phyloP scores from a whole-genome alignment of 306 rosid genomes.

The Astragalus glycyphyllos region DNA sequence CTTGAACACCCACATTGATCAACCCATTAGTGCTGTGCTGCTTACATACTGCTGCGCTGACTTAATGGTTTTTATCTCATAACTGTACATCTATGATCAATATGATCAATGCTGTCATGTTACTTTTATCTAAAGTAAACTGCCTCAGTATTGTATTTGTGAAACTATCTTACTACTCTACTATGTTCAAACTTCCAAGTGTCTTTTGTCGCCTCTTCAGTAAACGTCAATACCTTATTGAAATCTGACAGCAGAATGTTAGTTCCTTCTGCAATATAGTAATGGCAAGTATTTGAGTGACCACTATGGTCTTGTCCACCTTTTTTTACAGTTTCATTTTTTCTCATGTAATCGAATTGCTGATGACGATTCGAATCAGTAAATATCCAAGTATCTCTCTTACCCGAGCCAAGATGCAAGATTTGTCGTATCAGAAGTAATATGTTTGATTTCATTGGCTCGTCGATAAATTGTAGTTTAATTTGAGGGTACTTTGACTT shows the following conservation, averaged over 20 bases:
- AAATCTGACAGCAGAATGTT: slow-evolving; percentile 23
- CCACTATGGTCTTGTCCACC: not conserved
- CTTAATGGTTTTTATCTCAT: not conserved
- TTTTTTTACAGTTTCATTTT: not conserved
- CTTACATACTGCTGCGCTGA: no score
- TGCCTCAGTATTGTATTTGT: no score
- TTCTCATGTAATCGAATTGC: not conserved
- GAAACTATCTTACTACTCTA: not conserved
- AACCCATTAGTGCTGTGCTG: not conserved
- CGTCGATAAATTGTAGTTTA: slow-evolving; percentile 20
- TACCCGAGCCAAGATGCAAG: no score
- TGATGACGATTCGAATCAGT: not conserved
- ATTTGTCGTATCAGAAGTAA: not conserved
- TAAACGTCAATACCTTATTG: not conserved
- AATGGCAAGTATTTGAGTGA: not conserved
- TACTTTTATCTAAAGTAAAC: no score
- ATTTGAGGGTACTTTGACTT: slow-evolving; percentile 21
- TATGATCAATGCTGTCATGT: no score
- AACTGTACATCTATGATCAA: not conserved
- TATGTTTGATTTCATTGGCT: slow-evolving; percentile 12
- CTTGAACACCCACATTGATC: not conserved
- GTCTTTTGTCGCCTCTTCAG: not conserved
- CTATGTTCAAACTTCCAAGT: not conserved
- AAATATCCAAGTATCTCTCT: no score
- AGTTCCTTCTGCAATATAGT: not conserved